These are phyloP conservation scores for Hyparrhenia diplandra DNA, from an alignment of 176 grass and related monocot species.

Conservation along the genomic window DNA sequence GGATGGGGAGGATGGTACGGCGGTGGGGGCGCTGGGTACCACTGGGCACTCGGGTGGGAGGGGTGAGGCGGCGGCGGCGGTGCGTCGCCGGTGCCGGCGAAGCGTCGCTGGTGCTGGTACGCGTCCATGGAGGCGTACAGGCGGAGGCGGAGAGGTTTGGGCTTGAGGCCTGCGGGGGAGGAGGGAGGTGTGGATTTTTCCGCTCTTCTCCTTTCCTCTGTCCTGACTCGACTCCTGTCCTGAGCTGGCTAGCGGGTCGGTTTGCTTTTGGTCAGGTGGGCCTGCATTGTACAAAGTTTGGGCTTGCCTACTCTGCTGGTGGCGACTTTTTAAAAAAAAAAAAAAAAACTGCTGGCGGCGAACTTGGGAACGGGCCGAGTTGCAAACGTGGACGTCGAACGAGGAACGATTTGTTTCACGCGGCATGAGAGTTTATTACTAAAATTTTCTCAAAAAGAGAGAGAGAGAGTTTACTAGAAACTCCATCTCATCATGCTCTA, in stretches of 20 bases:
- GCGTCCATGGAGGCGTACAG: conserved; percentile 45
- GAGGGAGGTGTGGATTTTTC: neutral
- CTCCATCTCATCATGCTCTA: too few species aligned
- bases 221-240: neutral
- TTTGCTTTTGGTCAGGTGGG: neutral
- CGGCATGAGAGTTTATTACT: too few species aligned
- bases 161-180: neutral
- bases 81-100: conserved; percentile 37
- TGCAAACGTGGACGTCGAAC: neutral
- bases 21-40: conserved; percentile 19
- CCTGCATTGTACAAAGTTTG: neutral
- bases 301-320: neutral
- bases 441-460: too few species aligned
- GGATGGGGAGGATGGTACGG: conserved; percentile 35
- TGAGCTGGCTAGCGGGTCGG: neutral
- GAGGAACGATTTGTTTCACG: too few species aligned
- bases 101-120: conserved; percentile 38
- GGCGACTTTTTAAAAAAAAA: too few species aligned
- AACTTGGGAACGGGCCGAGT: neutral
- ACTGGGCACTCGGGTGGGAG: conserved; percentile 27
- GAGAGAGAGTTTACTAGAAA: too few species aligned
- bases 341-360: neutral
- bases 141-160: neutral
- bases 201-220: neutral
- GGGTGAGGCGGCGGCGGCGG: conserved; percentile 3